Percentiles rank a stretch among this genome's conserved stretches.
Evolutionary conservation across 2,329 filamentous ascomycete genomes (phyloP).

Genomic region (Claviceps capensis): DNA sequence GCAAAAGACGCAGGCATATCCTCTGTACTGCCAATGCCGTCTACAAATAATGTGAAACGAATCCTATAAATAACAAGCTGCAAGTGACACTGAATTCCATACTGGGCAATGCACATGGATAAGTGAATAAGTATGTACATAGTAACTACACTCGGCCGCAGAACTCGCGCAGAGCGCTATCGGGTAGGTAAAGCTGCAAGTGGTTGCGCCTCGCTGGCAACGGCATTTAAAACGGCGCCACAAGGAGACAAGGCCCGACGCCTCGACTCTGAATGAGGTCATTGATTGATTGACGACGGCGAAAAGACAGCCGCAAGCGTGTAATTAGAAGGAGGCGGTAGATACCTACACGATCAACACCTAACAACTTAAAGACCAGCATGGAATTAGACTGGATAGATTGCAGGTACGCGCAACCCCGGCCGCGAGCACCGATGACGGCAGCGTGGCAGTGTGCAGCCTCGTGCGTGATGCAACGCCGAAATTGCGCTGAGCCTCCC

Average conservation of each 20-base stretch:
- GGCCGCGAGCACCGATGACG: neutral
- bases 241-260: neutral
- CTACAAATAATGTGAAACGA: too few relatives aligned
- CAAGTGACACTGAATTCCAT: too few relatives aligned
- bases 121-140: too few relatives aligned
- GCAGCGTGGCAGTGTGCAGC: neutral
- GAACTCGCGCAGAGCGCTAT: neutral
- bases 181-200: neutral
- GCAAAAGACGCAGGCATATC: neutral
- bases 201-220: too few relatives aligned
- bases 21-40: too few relatives aligned
- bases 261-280: neutral
- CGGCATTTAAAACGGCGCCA: neutral
- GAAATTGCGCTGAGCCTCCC: neutral
- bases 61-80: too few relatives aligned
- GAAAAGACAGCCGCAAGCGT: neutral
- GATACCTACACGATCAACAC: neutral
- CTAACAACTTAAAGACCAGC: neutral
- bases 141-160: too few relatives aligned
- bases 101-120: too few relatives aligned
- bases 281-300: neutral
- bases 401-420: neutral
- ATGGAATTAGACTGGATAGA: neutral
- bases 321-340: neutral
- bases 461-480: neutral